Evolutionary conservation across 257 asterid species (phyloP).

Genomic region (Nemophila menziesii): DNA sequence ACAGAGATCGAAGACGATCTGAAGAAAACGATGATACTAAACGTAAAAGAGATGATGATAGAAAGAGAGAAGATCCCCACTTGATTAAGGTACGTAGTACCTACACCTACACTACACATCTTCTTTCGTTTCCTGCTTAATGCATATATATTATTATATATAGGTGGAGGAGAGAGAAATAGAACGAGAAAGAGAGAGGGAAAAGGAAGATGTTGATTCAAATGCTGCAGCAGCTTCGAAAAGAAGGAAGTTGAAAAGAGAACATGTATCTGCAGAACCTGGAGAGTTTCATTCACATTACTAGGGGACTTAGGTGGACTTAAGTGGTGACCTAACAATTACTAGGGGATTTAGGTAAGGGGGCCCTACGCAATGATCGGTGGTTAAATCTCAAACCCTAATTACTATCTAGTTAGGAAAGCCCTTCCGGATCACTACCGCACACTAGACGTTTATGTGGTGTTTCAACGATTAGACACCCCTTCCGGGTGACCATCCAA

Average conservation of each 20-base stretch:
- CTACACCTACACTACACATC: too few relatives aligned
- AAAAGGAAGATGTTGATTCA: constrained; percentile 70
- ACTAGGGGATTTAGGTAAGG: too few relatives aligned
- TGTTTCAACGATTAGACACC: too few relatives aligned
- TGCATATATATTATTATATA: constrained; percentile 9
- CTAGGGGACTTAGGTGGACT: too few relatives aligned
- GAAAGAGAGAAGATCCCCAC: constrained; percentile 77
- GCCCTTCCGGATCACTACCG: too few relatives aligned
- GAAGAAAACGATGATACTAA: constrained; percentile 90
- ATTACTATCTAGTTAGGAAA: too few relatives aligned
- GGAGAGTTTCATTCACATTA: constrained; percentile 94
- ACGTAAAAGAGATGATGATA: constrained; percentile 88
- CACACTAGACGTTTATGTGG: too few relatives aligned
- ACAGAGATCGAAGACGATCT: constrained; percentile 84
- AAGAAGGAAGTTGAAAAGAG: constrained; percentile 89
- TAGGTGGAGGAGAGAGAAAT: constrained; percentile 78
- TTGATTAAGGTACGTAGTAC: constrained; percentile 60
- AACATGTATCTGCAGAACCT: constrained; percentile 69
- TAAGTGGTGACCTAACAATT: too few relatives aligned
- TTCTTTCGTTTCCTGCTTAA: too few relatives aligned
- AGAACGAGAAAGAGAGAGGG: constrained; percentile 82
- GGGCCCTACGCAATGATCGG: too few relatives aligned
- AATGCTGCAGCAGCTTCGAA: constrained; percentile 70
- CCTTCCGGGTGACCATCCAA: too few relatives aligned
- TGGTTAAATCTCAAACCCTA: too few relatives aligned